Evolutionary conservation across 306 rosid species (phyloP).

Genomic region (Cucurbita argyrosperma): DNA sequence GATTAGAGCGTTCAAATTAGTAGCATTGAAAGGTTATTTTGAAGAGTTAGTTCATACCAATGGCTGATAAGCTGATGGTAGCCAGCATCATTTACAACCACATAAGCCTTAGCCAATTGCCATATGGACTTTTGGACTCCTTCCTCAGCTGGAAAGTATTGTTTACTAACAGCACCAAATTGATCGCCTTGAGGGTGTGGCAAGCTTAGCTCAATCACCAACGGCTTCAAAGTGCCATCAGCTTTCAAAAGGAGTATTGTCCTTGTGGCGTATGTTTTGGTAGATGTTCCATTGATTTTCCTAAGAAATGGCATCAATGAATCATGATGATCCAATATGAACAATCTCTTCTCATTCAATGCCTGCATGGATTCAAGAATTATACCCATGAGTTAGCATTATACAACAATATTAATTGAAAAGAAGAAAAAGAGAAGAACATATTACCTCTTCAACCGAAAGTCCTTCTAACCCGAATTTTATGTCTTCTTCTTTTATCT

Average conservation of each 20-base stretch:
- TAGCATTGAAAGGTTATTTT: too few relatives aligned
- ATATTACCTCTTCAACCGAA: constrained; percentile 34
- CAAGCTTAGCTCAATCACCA: constrained; percentile 67
- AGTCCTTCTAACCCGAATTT: constrained; percentile 40
- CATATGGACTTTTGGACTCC: constrained; percentile 47
- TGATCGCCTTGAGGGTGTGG: constrained; percentile 44
- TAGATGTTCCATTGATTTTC: constrained; percentile 41
- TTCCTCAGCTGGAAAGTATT: constrained; percentile 32
- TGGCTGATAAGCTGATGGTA: constrained; percentile 68
- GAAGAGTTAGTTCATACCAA: constrained; percentile 21
- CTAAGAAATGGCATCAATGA: constrained; percentile 50
- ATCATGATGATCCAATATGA: constrained; percentile 70
- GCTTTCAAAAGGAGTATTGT: constrained; percentile 45
- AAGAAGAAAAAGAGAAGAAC: background rate
- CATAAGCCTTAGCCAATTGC: constrained; percentile 82
- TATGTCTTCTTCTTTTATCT: constrained; percentile 30
- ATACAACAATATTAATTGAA: too few relatives aligned
- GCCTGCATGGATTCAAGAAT: constrained; percentile 23
- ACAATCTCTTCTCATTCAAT: constrained; percentile 29
- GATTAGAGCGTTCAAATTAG: background rate
- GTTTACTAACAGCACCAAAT: constrained; percentile 42
- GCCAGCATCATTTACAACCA: constrained; percentile 49
- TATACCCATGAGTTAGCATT: too few relatives aligned
- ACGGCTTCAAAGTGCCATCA: constrained; percentile 67
- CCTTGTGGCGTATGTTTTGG: constrained; percentile 56